A percentile compares a stretch with the other conserved stretches of the same genome.
Evolutionary conservation across 371 early-diverging fungal species (phyloP).

Genomic region (Mycotypha africana): DNA sequence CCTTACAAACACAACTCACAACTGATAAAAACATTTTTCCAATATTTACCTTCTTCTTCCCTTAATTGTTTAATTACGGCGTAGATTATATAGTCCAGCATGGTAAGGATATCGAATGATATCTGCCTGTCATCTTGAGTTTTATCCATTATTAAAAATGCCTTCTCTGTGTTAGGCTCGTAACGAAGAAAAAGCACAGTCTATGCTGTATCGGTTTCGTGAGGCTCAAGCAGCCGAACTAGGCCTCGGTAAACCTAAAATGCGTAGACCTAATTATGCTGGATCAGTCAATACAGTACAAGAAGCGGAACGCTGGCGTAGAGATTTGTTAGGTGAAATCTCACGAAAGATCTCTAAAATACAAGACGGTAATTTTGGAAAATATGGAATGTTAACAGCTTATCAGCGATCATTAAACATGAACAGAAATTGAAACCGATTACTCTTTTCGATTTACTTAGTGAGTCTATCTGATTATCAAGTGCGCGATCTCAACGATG

Average conservation of each 20-base stretch:
- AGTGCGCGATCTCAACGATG: constrained; percentile 93
- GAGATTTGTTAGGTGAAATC: constrained; percentile 83
- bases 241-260: constrained; percentile 60
- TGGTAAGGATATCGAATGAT: no score
- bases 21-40: no score
- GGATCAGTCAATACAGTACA: constrained; percentile 60
- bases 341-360: constrained; percentile 85
- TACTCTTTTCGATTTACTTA: constrained; percentile 18
- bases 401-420: background rate
- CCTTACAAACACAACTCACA: no score
- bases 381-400: background rate
- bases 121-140: no score
- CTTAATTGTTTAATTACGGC: no score
- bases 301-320: constrained; percentile 90
- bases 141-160: no score
- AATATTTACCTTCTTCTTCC: no score
- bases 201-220: constrained; percentile 96
- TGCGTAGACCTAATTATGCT: constrained; percentile 75
- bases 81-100: no score
- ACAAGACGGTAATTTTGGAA: constrained; percentile 75
- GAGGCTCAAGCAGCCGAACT: constrained; percentile 86
- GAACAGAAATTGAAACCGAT: no score
- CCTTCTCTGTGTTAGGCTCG: no score
- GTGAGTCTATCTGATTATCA: constrained; percentile 83
- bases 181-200: constrained; percentile 97